Conservation (phyloP, 2,329 filamentous ascomycete species). For the Didymella sp. region DNA sequence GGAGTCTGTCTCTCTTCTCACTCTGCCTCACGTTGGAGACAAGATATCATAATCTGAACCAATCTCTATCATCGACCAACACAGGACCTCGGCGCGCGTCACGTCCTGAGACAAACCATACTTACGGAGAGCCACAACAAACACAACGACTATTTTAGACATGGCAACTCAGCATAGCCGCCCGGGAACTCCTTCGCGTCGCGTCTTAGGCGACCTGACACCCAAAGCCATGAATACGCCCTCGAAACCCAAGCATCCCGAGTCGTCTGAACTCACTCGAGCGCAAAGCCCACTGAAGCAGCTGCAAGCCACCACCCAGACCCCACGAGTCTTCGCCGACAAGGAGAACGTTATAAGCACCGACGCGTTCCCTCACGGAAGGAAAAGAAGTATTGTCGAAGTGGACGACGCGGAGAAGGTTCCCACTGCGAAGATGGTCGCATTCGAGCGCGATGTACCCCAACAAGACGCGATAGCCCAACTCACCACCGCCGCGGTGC, state of each 20-base stretch:
- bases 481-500: slow-evolving; percentile 36
- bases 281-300: slow-evolving; percentile 48
- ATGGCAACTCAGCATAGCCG: slow-evolving; percentile 39
- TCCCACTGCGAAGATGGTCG: slow-evolving; percentile 36
- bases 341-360: slow-evolving; percentile 41
- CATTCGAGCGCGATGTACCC: slow-evolving; percentile 30
- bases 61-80: not conserved
- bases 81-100: slow-evolving; percentile 12
- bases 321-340: slow-evolving; percentile 29
- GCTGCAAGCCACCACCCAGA: slow-evolving; percentile 36
- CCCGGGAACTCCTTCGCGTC: slow-evolving; percentile 41
- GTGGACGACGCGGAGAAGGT: slow-evolving; percentile 43
- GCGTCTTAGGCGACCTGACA: slow-evolving; percentile 46
- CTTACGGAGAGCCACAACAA: slow-evolving; percentile 34
- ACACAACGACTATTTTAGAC: slow-evolving; percentile 19
- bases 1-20: not conserved
- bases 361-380: slow-evolving; percentile 31
- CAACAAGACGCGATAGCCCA: slow-evolving; percentile 23
- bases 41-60: not conserved
- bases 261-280: slow-evolving; percentile 33
- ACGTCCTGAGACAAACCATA: slow-evolving; percentile 22
- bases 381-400: slow-evolving; percentile 47
- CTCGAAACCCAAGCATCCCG: slow-evolving; percentile 29
- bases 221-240: slow-evolving; percentile 46
- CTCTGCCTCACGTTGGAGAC: not conserved